Evolutionary conservation across 2,329 filamentous ascomycete genomes (phyloP), one percentile per base, ranked within the genome.

Genomic region (Lachnellula subtilissima): DNA sequence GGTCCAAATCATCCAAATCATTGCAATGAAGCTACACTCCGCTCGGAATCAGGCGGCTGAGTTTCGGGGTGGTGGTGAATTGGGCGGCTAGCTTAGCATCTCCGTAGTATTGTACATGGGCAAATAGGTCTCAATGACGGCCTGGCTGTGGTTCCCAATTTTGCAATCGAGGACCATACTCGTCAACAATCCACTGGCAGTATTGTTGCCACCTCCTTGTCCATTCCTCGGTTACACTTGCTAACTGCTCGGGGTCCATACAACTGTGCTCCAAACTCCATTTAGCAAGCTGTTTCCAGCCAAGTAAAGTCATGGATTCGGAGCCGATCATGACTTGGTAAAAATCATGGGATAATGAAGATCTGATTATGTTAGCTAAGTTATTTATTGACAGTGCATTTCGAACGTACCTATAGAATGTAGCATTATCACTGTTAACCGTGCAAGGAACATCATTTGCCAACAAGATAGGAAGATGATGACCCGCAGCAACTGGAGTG

Each of bases 361-460:
- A 89, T 60, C 85, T 88, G 55, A 48, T 25, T 40, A 48, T 19
- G 17, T 67, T 58, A 65, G 59, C 37, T 11, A 19, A 6, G 14
- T n/a, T n/a, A n/a, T n/a, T 47, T 4, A 28, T 3, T 25, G 6
- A 42, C 39, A 48, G 19, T 5, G 17, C 15, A 23, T 47, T 3
- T 3, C 22, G 7, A n/a, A 64, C 75, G 63, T 67, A 87, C 85
- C 78, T 78, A 68, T 90, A 91, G 0, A 90, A 74, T 0, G 86
- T 87, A 6, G 86, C 87, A 60, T 91, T 91, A 65, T 91, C 88
- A 22, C 85, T 87, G 65, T 84, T 90, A 42, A 91, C 74, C 0
- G 87, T 87, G 71, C 88, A 91, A 49, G 87, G 85, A 50, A 91
- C 80, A 39, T 86, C 83, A 53, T 87, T 84, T n/a, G 86, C 86